phyloP scores from a whole-genome alignment of 345 rosid genomes.

The Brassica juncea region DNA sequence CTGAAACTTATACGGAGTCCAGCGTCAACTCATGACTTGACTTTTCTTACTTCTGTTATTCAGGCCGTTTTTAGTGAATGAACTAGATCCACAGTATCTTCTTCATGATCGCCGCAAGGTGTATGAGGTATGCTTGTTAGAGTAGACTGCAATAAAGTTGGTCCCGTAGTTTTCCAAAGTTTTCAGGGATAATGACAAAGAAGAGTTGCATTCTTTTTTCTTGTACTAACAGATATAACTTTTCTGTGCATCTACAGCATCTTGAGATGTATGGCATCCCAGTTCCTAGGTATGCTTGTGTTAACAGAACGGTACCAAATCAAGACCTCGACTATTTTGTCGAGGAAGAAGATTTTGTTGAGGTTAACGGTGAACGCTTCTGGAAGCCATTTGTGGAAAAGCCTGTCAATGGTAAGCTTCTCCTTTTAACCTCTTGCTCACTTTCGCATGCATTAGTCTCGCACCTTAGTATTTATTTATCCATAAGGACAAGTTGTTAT shows the following conservation, averaged over 20 bases:
- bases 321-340: slow-evolving; percentile 87
- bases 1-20: background rate
- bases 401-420: slow-evolving; percentile 83
- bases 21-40: slow-evolving; percentile 20
- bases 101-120: slow-evolving; percentile 99
- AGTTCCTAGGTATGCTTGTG: slow-evolving; percentile 97
- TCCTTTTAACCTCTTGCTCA: slow-evolving; percentile 8
- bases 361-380: slow-evolving; percentile 91
- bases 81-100: slow-evolving; percentile 88
- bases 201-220: background rate
- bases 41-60: slow-evolving; percentile 24
- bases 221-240: slow-evolving; percentile 1
- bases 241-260: slow-evolving; percentile 51
- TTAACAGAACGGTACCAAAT: slow-evolving; percentile 75
- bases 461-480: background rate
- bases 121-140: slow-evolving; percentile 68
- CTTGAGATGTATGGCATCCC: slow-evolving; percentile 94
- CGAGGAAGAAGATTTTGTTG: slow-evolving; percentile 98
- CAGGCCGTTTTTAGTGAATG: slow-evolving; percentile 95
- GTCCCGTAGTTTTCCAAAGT: background rate
- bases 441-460: background rate
- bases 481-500: slow-evolving; percentile 4
- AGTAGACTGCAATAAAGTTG: slow-evolving; percentile 17
- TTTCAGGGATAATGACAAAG: background rate
- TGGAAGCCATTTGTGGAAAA: slow-evolving; percentile 99